phyloP scores from a whole-genome alignment of 352 stramenopile species.

The Peronospora destructor region DNA sequence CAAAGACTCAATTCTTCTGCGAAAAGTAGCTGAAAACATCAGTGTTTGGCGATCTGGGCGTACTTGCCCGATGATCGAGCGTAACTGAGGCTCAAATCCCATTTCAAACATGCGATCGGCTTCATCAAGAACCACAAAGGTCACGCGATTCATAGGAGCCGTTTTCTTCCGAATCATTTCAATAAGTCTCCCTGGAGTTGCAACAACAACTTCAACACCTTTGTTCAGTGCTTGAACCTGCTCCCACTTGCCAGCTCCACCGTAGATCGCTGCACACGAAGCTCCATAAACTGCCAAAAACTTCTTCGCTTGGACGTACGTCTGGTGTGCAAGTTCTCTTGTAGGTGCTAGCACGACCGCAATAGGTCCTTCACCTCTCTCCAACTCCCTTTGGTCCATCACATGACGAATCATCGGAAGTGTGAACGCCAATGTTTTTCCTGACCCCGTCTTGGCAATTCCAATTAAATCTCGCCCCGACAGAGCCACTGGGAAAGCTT shows the following conservation, averaged over 20 bases:
- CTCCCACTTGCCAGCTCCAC: constrained; percentile 78
- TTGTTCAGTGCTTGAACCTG: constrained; percentile 71
- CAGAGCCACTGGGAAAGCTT: constrained; percentile 78
- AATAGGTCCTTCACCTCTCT: constrained; percentile 70
- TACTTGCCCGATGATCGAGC: constrained; percentile 76
- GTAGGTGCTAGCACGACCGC: constrained; percentile 75
- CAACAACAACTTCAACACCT: constrained; percentile 71
- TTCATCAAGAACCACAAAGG: constrained; percentile 85
- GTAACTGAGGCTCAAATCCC: constrained; percentile 80
- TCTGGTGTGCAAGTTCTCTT: constrained; percentile 79
- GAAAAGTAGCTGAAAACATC: constrained; percentile 86
- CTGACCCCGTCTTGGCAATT: constrained; percentile 93
- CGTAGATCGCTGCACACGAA: constrained; percentile 71
- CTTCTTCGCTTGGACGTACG: constrained; percentile 78
- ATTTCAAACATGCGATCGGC: constrained; percentile 88
- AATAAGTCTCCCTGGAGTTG: constrained; percentile 73
- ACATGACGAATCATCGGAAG: constrained; percentile 90
- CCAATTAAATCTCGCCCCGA: constrained; percentile 72
- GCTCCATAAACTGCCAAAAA: constrained; percentile 64
- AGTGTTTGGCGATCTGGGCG: constrained; percentile 81
- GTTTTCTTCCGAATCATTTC: constrained; percentile 78
- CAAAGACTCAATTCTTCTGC: constrained; percentile 55
- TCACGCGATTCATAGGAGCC: constrained; percentile 58
- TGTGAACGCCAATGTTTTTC: constrained; percentile 97
- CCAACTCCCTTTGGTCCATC: constrained; percentile 80